Conservation (phyloP, 139 green algal genomes). For the Picochlorum sp. region DNA sequence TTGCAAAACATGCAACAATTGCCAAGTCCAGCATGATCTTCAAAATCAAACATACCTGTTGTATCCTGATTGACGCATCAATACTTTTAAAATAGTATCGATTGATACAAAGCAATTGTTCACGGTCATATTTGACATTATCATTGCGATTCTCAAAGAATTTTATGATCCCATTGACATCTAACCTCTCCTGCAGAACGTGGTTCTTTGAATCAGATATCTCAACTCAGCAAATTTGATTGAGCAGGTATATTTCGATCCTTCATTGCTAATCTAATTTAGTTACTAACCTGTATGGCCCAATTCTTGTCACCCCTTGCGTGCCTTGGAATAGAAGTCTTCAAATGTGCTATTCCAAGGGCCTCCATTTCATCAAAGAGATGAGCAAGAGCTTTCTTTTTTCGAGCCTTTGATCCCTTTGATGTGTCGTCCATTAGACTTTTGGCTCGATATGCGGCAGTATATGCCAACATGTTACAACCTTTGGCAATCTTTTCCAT, state of each 20-base stretch:
- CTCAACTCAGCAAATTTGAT: not conserved
- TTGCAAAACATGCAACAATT: not conserved
- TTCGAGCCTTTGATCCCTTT: constrained; percentile 64
- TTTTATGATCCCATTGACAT: not conserved
- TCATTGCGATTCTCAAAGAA: not conserved
- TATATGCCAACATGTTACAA: constrained; percentile 39
- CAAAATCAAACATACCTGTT: not conserved
- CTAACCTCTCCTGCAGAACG: not conserved
- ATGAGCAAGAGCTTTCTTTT: constrained; percentile 80
- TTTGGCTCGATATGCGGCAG: constrained; percentile 34
- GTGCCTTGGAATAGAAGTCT: constrained; percentile 43
- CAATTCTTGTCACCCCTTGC: constrained; percentile 33
- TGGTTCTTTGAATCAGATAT: too few species aligned
- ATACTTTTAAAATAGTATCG: not conserved
- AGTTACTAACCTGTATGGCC: constrained; percentile 24
- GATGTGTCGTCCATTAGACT: constrained; percentile 38
- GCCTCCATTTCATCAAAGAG: constrained; percentile 46
- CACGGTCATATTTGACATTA: not conserved
- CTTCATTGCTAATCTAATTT: not conserved
- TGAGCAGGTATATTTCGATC: not conserved
- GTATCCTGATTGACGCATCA: not conserved
- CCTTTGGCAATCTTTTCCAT: not conserved
- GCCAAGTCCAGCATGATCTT: not conserved
- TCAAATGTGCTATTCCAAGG: constrained; percentile 47
- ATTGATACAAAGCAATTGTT: too few species aligned